Evolutionary conservation across 1,284 basidiomycete species (phyloP).

Genomic region (Pseudozyma pruni): DNA sequence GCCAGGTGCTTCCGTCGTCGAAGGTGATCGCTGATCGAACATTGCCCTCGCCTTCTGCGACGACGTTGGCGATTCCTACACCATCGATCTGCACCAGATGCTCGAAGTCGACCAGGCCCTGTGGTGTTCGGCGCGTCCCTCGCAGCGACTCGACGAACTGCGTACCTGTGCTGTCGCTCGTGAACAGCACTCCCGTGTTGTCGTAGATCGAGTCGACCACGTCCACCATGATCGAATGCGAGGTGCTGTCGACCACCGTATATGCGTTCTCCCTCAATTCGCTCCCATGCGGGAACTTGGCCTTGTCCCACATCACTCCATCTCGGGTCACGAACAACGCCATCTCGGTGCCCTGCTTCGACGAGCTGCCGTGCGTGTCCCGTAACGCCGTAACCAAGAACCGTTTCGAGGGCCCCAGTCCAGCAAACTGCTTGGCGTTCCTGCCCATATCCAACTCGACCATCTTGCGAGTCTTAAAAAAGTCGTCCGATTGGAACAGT

Average conservation of each 20-base stretch:
- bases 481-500: conserved; percentile 62
- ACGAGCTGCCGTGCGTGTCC: conserved; percentile 44
- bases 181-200: conserved; percentile 88
- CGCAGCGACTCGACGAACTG: conserved; percentile 91
- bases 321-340: conserved; percentile 61
- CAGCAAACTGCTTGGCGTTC: conserved; percentile 61
- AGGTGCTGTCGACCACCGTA: conserved; percentile 92
- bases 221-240: conserved; percentile 91
- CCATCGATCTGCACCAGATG: conserved; percentile 91
- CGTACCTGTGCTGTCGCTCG: conserved; percentile 92
- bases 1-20: conserved; percentile 89
- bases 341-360: conserved; percentile 52
- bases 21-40: conserved; percentile 85
- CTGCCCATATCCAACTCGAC: conserved; percentile 58
- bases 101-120: conserved; percentile 93
- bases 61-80: conserved; percentile 87
- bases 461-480: conserved; percentile 51
- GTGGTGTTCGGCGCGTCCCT: conserved; percentile 87
- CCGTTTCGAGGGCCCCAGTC: conserved; percentile 56
- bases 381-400: conserved; percentile 63
- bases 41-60: conserved; percentile 76
- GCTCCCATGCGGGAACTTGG: conserved; percentile 82
- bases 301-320: conserved; percentile 59
- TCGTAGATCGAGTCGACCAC: conserved; percentile 72
- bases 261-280: conserved; percentile 88